Conservation (phyloP, 805 yeast genomes). For the Clavispora santaluciae region DNA sequence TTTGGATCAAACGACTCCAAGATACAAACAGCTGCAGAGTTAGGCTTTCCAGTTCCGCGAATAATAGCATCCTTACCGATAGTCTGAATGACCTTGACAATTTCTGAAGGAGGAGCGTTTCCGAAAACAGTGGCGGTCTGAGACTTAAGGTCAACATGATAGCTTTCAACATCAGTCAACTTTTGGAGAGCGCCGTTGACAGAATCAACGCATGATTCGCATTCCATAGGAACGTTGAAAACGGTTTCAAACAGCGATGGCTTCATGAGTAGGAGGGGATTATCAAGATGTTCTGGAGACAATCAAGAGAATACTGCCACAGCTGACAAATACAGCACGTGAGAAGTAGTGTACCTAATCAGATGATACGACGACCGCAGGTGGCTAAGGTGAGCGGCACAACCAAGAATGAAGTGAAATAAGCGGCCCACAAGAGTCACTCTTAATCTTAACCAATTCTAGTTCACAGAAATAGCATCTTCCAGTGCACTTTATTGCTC, state of each 20-base stretch:
- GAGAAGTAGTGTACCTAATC: background rate
- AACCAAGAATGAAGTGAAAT: too few species aligned
- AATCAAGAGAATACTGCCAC: too few species aligned
- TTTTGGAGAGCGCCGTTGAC: slow-evolving; percentile 50
- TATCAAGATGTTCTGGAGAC: too few species aligned
- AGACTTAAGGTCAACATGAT: slow-evolving; percentile 52
- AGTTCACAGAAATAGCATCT: too few species aligned
- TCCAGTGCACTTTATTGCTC: too few species aligned
- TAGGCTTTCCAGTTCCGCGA: slow-evolving; percentile 83
- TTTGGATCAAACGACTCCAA: slow-evolving; percentile 62
- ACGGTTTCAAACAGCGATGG: slow-evolving; percentile 49
- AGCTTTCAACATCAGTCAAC: slow-evolving; percentile 46
- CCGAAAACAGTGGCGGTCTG: slow-evolving; percentile 70
- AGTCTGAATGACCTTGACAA: slow-evolving; percentile 61
- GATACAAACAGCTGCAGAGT: slow-evolving; percentile 88
- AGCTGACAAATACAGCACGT: slow-evolving; percentile 1
- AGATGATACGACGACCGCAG: background rate
- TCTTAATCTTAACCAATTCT: too few species aligned
- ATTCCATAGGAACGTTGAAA: slow-evolving; percentile 82
- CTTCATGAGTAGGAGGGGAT: background rate
- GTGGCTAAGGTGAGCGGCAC: too few species aligned
- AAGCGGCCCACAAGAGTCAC: too few species aligned
- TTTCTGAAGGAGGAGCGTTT: slow-evolving; percentile 66
- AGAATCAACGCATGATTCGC: slow-evolving; percentile 63
- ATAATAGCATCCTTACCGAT: slow-evolving; percentile 88